A percentile compares a stretch with the other conserved stretches of the same genome.
Evolutionary conservation across 2,329 filamentous ascomycete species (phyloP).

Genomic region (Lachnellula hyalina): DNA sequence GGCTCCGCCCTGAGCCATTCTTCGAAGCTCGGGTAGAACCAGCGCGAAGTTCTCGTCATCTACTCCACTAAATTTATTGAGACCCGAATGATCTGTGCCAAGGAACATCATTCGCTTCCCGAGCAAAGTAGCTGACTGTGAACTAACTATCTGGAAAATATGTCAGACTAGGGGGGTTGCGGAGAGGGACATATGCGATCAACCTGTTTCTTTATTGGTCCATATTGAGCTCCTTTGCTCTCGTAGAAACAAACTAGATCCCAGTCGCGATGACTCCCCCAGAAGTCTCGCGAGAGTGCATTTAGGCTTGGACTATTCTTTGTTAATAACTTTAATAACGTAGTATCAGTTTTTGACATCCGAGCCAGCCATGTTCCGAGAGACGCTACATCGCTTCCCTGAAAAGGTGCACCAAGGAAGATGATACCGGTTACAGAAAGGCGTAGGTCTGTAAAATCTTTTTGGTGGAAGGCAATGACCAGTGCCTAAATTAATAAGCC

Average conservation of each 20-base stretch:
- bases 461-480: conserved; percentile 1
- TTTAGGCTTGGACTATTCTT: conserved; percentile 5
- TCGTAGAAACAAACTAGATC: conserved; percentile 12
- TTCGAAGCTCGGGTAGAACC: conserved; percentile 11
- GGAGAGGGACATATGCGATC: neutral
- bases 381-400: conserved; percentile 11
- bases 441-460: conserved; percentile 9
- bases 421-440: conserved; percentile 13
- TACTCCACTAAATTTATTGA: conserved; percentile 16
- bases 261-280: conserved; percentile 1
- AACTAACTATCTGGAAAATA: conserved; percentile 1
- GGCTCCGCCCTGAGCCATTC: conserved; percentile 10
- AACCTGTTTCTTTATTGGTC: conserved; percentile 2
- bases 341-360: neutral
- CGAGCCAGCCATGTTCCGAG: conserved; percentile 4
- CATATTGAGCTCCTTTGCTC: neutral
- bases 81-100: conserved; percentile 14
- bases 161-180: neutral
- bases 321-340: conserved; percentile 6
- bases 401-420: conserved; percentile 15
- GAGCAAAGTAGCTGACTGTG: conserved; percentile 7
- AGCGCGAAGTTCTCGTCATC: conserved; percentile 13
- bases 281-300: conserved; percentile 5
- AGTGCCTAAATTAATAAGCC: conserved; percentile 8
- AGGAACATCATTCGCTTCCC: conserved; percentile 15